Base-by-base conservation (phyloP, 208 protist genomes). In the Crithidia expoeki region DNA sequence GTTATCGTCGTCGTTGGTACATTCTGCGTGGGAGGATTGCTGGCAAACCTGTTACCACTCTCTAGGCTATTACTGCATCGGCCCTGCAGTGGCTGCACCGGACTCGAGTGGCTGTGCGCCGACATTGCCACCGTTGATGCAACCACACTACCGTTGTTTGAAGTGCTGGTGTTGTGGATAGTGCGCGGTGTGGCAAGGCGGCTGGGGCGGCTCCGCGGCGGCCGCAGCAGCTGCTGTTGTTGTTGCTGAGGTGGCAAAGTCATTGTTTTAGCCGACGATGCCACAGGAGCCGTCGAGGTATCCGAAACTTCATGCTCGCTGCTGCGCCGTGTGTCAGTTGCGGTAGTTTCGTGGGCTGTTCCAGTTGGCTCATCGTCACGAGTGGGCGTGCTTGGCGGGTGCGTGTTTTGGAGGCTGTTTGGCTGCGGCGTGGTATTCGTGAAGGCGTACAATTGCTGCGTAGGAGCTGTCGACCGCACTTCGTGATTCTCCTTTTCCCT, bases 111-210 rank as follows among this genome's bases (percentile, higher is more conserved):
- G 0, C 58, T 42, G 38, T 42, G 58, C 28, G 42, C 42, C 5
- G 58, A 21, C 0, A 49, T 23, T 25, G 52, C 42, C 12, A 38
- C 58, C 19, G 10, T 28, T 0, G 27, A 25, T 2, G 40, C 46
- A 17, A 2, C 32, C 12, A 6, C 46, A 19, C 27, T 21, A 9
- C 32, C 32, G 23, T n/a, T 49, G 46, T 5, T 42, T 6, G 1
- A n/a, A 25, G 19, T 42, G 60, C 4, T 33, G 21, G 17, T 27
- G 19, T 25, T 28, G 30, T 66, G 14, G n/a, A 30, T 25, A 14
- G 46, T 27, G 46, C 42, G 60, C 2, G 46, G 60, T n/a, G 60
- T 66, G 28, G 44, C 58, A 19, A 64, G 58, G 4, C 60, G 60
- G 1, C 32, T 21, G 0, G 60, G 2, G 19, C 60, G 60, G n/a